Conservation (phyloP, 2,329 filamentous ascomycete genomes). For the Colletotrichum sp. region DNA sequence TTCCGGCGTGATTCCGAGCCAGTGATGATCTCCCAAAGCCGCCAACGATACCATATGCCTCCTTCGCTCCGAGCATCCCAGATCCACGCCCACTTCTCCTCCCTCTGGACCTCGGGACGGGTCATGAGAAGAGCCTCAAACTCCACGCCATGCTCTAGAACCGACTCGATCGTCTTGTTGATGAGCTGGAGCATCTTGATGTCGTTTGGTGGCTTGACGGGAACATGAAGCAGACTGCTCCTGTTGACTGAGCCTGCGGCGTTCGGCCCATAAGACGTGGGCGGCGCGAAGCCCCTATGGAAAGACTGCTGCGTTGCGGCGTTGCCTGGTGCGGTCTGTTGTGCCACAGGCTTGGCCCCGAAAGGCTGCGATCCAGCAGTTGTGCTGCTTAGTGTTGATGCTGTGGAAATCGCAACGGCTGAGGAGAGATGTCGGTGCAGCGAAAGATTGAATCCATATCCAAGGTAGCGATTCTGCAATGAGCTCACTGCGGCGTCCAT, state of each 20-base stretch:
- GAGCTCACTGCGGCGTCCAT: constrained; percentile 81
- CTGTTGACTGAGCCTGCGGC: constrained; percentile 46
- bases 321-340: constrained; percentile 37
- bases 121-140: constrained; percentile 95
- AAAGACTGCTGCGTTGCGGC: constrained; percentile 48
- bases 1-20: constrained; percentile 55
- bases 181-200: constrained; percentile 82
- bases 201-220: constrained; percentile 77
- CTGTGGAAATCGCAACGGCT: constrained; percentile 55
- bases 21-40: constrained; percentile 86
- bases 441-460: constrained; percentile 81
- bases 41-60: constrained; percentile 92
- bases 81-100: constrained; percentile 93
- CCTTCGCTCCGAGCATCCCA: constrained; percentile 83
- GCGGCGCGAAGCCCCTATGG: constrained; percentile 75
- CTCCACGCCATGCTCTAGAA: constrained; percentile 81
- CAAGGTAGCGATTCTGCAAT: constrained; percentile 84
- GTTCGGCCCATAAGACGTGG: constrained; percentile 66
- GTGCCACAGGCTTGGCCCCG: constrained; percentile 72
- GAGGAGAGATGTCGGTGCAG: constrained; percentile 86
- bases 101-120: constrained; percentile 78
- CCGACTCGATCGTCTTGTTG: constrained; percentile 83
- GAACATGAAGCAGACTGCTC: constrained; percentile 65
- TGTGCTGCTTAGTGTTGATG: constrained; percentile 45
- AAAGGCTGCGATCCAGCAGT: constrained; percentile 69